Evolutionary conservation across 2,329 filamentous ascomycete genomes (phyloP).

Genomic region (Alternaria brassicicola): DNA sequence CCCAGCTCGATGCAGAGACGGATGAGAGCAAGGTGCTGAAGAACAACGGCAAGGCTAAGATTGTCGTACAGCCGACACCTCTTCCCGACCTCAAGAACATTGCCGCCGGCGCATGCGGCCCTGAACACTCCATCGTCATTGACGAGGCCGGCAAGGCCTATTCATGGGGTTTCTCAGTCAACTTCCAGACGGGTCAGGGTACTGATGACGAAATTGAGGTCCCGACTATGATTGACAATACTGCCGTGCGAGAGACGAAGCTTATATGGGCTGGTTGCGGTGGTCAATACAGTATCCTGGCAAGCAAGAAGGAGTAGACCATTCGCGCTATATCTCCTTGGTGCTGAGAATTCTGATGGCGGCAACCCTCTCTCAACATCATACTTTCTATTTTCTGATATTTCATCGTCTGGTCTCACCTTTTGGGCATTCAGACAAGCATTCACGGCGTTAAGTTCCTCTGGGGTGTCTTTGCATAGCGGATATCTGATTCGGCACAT

Average conservation of each 20-base stretch:
- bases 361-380: conserved; percentile 7
- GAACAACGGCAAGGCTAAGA: conserved; percentile 69
- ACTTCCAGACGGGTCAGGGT: conserved; percentile 80
- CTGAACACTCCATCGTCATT: conserved; percentile 76
- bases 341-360: neutral
- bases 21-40: conserved; percentile 55
- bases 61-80: conserved; percentile 69
- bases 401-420: conserved; percentile 9
- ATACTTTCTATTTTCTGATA: conserved; percentile 11
- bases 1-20: conserved; percentile 34
- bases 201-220: conserved; percentile 78
- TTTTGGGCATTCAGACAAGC: conserved; percentile 15
- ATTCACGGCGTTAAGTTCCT: conserved; percentile 31
- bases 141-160: conserved; percentile 72
- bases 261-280: conserved; percentile 83
- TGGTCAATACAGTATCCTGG: conserved; percentile 78
- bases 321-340: neutral
- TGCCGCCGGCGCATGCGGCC: conserved; percentile 65
- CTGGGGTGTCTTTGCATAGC: conserved; percentile 14
- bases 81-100: conserved; percentile 66
- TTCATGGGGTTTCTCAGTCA: conserved; percentile 80
- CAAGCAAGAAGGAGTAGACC: conserved; percentile 42
- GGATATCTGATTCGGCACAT: conserved; percentile 6
- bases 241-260: conserved; percentile 75
- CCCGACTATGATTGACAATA: conserved; percentile 84